A percentile compares a stretch with the other conserved stretches of the same genome.
Conservation (phyloP, 345 rosid species). For the Crucihimalaya himalaica region DNA sequence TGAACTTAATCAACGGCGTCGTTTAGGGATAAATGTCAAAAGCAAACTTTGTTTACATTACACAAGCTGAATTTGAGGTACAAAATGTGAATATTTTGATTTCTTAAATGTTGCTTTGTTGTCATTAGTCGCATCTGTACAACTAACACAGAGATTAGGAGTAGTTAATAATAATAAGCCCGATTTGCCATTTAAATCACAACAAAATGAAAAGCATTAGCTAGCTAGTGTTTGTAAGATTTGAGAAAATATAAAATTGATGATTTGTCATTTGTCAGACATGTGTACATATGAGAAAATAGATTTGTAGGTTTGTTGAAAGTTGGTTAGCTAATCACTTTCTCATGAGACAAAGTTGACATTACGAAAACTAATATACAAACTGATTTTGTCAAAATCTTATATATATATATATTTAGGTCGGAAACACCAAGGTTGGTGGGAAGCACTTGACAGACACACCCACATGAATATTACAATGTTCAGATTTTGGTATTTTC, state of each 20-base stretch:
- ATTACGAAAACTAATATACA: constrained; percentile 5
- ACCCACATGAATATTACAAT: constrained; percentile 8
- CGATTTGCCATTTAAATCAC: not conserved
- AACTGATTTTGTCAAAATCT: constrained; percentile 27
- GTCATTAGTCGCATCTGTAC: constrained; percentile 23
- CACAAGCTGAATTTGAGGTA: constrained; percentile 2
- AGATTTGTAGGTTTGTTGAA: constrained; percentile 34
- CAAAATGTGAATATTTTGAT: constrained; percentile 2
- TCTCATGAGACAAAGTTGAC: constrained; percentile 35
- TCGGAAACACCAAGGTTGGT: constrained; percentile 34
- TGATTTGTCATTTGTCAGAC: constrained; percentile 17
- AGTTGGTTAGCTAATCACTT: constrained; percentile 41
- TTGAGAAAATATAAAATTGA: not conserved
- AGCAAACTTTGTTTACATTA: constrained; percentile 10
- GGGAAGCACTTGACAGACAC: constrained; percentile 1
- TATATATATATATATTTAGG: constrained; percentile 10
- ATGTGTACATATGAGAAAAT: constrained; percentile 24
- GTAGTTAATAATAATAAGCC: constrained; percentile 1
- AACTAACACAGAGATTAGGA: constrained; percentile 23
- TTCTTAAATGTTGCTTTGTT: constrained; percentile 31
- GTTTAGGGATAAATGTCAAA: constrained; percentile 28
- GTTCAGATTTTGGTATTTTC: not conserved
- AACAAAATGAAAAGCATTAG: not conserved
- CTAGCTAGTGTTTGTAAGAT: not conserved
- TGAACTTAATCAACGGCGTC: constrained; percentile 34